A percentile compares a stretch with the other conserved stretches of the same genome.
phyloP scores from a whole-genome alignment of 192 early-diverging fungal species.

The Backusella australiensis region DNA sequence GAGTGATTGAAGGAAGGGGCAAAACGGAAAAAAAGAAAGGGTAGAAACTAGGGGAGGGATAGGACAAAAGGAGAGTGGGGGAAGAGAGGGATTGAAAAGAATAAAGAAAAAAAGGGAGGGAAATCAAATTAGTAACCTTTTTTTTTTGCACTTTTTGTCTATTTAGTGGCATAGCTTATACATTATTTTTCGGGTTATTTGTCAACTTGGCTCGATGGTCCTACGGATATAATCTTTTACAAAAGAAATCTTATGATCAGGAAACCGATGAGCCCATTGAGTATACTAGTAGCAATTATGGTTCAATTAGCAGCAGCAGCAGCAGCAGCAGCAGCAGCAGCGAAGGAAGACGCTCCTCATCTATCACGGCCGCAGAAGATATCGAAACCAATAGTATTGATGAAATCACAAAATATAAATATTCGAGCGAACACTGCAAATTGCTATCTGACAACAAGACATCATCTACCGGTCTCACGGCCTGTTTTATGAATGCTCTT shows the following conservation, averaged over 20 bases:
- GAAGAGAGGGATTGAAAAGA: background rate
- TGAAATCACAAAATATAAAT: background rate
- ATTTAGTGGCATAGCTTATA: background rate
- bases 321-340: constrained; percentile 14
- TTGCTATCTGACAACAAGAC: background rate
- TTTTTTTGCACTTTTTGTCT: background rate
- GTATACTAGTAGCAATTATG: background rate
- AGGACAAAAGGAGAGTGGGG: background rate
- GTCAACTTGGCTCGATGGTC: constrained; percentile 80
- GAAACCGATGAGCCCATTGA: background rate
- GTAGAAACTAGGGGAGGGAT: background rate
- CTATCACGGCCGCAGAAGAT: background rate
- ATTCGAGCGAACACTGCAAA: background rate
- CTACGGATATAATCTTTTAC: constrained; percentile 65
- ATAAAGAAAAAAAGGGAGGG: background rate
- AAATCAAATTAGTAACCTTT: background rate
- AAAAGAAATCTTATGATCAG: constrained; percentile 33
- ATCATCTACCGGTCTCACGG: background rate
- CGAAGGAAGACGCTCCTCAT: constrained; percentile 1
- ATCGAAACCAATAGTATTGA: background rate
- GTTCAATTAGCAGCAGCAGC: constrained; percentile 3
- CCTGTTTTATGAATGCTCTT: background rate
- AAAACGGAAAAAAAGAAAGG: background rate
- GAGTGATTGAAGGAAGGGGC: background rate
- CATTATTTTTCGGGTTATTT: background rate